Evolutionary conservation across 805 yeast genomes (phyloP), one percentile per base, ranked within the genome.

Genomic region (Lachancea sp.): DNA sequence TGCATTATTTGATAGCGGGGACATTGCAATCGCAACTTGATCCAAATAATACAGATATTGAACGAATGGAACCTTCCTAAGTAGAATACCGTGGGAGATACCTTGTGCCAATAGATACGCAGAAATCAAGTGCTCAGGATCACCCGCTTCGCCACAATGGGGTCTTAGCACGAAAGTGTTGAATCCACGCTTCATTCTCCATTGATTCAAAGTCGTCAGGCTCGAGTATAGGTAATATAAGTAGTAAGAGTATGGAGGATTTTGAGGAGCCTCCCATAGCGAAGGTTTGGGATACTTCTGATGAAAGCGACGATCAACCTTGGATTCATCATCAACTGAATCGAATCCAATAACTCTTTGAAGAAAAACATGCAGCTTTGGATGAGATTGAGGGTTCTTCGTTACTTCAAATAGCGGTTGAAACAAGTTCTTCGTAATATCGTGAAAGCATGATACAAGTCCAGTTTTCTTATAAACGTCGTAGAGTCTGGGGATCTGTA

Each of bases 131-230:
- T 92, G 98, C 56, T 92, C 97, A 1, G 97, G 97, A 58, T 92
- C 98, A 45, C 99, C 99, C n/a, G 98, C 99, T 64, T 92, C 99
- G 48, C 99, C 99, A 52, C 96, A 86, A 63, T 92, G 99, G 3
- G 99, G 99, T 55, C 98, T 76, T 53, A 92, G 68, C n/a, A 87
- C 94, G 64, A 92, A 81, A 0, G 97, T 89, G 60, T 84, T 89
- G 64, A 77, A 83, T 0, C 84, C 83, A 43, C 89, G 73, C 43
- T 68, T 71, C 24, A 71, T 66, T 64, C 99, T 77, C 78, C 90
- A 83, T 48, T 81, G 78, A 58, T 92, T 92, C 61, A 92, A 72
- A 7, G 95, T 77, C 2, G 95, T 78, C 62, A 92, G 63, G 63
- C 89, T 89, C 21, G 96, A 82, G 60, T 78, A 90, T 43, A 92